phyloP scores from a whole-genome alignment of 768 basidiomycete genomes.

The Zangia roseola region DNA sequence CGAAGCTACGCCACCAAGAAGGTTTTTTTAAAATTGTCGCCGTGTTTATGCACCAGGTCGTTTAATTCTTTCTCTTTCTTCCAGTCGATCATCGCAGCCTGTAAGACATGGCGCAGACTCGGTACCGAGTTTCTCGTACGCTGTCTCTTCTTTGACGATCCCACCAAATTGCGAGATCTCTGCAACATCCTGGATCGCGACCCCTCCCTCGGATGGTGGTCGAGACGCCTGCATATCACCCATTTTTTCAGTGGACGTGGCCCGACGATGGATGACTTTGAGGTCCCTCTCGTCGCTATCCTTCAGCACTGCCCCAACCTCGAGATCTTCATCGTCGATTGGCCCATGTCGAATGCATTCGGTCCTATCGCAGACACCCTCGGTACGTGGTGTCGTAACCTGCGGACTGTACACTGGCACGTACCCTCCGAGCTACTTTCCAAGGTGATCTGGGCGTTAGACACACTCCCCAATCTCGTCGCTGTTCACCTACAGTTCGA shows the following conservation, averaged over 20 bases:
- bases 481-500: constrained; percentile 56
- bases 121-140: constrained; percentile 68
- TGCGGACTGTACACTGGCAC: constrained; percentile 63
- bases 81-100: constrained; percentile 68
- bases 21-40: constrained; percentile 32
- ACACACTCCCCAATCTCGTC: constrained; percentile 55
- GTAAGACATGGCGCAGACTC: constrained; percentile 58
- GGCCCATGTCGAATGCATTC: constrained; percentile 58
- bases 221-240: constrained; percentile 66
- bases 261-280: constrained; percentile 47
- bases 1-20: constrained; percentile 66
- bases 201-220: constrained; percentile 66
- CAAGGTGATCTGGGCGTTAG: constrained; percentile 72
- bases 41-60: background rate
- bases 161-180: constrained; percentile 51
- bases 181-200: constrained; percentile 51
- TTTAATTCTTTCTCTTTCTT: background rate
- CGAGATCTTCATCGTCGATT: constrained; percentile 68
- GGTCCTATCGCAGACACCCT: constrained; percentile 66
- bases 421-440: constrained; percentile 53
- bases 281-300: constrained; percentile 55
- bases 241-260: constrained; percentile 45
- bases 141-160: constrained; percentile 65
- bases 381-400: constrained; percentile 45
- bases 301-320: constrained; percentile 70